Evolutionary conservation across 2,329 filamentous ascomycete genomes (phyloP), one percentile per base, ranked within the genome.

Genomic region (Cladophialophora exuberans): DNA sequence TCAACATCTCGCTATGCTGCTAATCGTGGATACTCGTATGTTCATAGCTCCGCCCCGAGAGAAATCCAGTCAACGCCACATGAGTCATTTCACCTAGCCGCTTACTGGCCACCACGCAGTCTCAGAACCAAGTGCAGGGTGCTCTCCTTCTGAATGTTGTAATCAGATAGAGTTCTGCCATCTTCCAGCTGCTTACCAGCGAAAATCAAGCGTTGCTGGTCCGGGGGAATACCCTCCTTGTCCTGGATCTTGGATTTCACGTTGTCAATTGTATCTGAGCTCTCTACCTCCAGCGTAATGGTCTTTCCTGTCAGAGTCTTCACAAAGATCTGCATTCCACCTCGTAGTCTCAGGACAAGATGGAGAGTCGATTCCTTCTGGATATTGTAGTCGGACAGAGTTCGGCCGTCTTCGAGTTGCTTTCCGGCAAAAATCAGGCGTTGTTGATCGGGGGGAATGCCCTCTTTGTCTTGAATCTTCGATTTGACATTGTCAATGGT

Each of bases 401-500:
- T 97, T 18, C 92, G 89, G 44, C 92, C 92, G 65, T 97, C 91
- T 72, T 96, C 90, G 1, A 96, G 77, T 74, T 96, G 90, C 83
- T 96, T 96, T 56, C 91, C 91, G 43, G 91, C 90, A 62, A 96
- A 96, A 70, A 96, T 96, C 10, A 96, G 78, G 67, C 92, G 90
- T 76, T 96, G 92, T 74, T 96, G 92, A 73, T 96, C 92, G 1
- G 92, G 92, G 1, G 92, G 92, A 51, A 97, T 96, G 20, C 92
- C 92, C 75, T 87, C 84, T 75, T 87, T 86, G 62, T 84, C 82
- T 69, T 86, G 83, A 36, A 97, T 97, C 83, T 97, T 96, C 4
- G 79, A 82, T 79, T 96, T 96, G 1, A 97, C 92, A 62, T 96
- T 96, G 77, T 96, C 90, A 69, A 96, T 96, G 0, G 90, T 96